These are phyloP conservation scores for Akebia trifoliata DNA, from an alignment of 164 flowering plant species.

Conservation along the genomic window DNA sequence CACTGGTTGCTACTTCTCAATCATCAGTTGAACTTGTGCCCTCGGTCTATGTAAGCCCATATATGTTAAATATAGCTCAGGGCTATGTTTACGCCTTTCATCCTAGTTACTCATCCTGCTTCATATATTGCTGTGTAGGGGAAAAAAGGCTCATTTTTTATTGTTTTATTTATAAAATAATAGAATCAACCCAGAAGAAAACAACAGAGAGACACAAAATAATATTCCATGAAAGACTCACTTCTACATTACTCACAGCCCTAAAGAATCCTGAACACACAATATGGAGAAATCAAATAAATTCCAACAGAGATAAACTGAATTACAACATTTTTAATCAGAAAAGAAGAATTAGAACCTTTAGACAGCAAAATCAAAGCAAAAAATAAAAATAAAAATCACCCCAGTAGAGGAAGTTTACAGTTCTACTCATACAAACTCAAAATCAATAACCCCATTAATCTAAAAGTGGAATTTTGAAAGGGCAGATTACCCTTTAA, in stretches of 20 bases:
- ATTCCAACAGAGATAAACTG: neutral
- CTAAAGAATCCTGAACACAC: neutral
- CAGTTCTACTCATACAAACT: neutral
- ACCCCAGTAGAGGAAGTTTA: slow-evolving; percentile 2
- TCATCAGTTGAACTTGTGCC: too few relatives aligned
- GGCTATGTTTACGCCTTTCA: too few relatives aligned
- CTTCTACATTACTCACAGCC: neutral
- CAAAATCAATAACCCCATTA: neutral
- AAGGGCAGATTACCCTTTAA: neutral
- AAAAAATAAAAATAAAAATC: neutral
- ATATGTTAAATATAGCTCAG: too few relatives aligned
- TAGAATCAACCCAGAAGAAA: neutral
- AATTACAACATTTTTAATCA: neutral
- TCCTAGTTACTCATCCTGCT: too few relatives aligned
- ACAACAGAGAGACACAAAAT: neutral
- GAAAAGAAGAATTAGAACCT: neutral
- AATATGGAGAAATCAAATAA: neutral
- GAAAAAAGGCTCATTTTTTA: too few relatives aligned
- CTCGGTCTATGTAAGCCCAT: too few relatives aligned
- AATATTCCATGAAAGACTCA: too few relatives aligned
- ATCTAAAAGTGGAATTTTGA: neutral
- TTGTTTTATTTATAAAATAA: neutral
- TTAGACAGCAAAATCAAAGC: neutral
- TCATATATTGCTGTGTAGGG: too few relatives aligned
- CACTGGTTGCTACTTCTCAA: too few relatives aligned